Percentiles rank a stretch among this genome's conserved stretches.
phyloP scores from a whole-genome alignment of 2,329 filamentous ascomycete species.

The Ascochyta lentis region DNA sequence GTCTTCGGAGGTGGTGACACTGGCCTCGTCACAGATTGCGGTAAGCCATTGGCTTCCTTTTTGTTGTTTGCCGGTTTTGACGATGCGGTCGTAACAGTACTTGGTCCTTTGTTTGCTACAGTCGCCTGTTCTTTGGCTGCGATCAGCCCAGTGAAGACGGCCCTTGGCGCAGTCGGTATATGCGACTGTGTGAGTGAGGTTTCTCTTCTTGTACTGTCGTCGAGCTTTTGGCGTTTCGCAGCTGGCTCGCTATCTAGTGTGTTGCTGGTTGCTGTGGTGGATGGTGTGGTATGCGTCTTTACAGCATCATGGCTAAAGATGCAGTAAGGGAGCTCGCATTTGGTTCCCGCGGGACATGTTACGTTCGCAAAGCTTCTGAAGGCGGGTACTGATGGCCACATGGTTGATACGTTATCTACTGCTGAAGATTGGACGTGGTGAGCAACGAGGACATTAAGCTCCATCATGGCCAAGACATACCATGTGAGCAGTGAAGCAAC shows the following conservation, averaged over 20 bases:
- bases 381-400: slow-evolving; percentile 41
- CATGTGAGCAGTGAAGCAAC: slow-evolving; percentile 3
- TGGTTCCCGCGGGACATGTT: slow-evolving; percentile 58
- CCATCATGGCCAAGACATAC: slow-evolving; percentile 8
- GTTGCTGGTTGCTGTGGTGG: slow-evolving; percentile 5
- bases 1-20: slow-evolving; percentile 42
- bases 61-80: slow-evolving; percentile 12
- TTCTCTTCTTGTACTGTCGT: slow-evolving; percentile 22
- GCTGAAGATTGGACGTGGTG: slow-evolving; percentile 1
- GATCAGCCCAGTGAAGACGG: slow-evolving; percentile 36
- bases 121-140: slow-evolving; percentile 22
- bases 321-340: slow-evolving; percentile 62
- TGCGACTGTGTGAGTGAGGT: not conserved
- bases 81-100: not conserved
- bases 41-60: slow-evolving; percentile 14
- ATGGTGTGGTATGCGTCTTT: slow-evolving; percentile 8
- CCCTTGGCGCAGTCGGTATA: slow-evolving; percentile 12
- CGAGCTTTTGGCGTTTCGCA: slow-evolving; percentile 43
- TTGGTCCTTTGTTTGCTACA: slow-evolving; percentile 15
- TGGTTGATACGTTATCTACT: slow-evolving; percentile 16
- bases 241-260: slow-evolving; percentile 20
- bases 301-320: slow-evolving; percentile 62
- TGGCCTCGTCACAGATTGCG: slow-evolving; percentile 35
- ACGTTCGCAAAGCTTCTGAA: slow-evolving; percentile 35
- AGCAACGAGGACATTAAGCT: slow-evolving; percentile 1